phyloP scores from a whole-genome alignment of 768 basidiomycete genomes.

The Boletus sp. region DNA sequence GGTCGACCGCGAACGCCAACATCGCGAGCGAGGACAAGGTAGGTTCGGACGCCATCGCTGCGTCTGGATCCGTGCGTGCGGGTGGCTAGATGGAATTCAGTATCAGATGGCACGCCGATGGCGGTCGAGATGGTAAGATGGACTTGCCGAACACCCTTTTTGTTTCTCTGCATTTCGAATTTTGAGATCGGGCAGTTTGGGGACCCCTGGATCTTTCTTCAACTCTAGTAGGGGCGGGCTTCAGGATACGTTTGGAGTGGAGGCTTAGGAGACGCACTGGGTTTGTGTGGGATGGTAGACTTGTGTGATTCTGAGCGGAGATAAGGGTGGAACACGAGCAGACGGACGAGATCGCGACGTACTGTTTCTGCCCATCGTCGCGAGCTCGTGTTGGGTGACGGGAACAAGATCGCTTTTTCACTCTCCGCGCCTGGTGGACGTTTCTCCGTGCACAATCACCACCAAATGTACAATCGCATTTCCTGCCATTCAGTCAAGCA shows the following conservation, averaged over 20 bases:
- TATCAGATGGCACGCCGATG: background rate
- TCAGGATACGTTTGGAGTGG: conserved; percentile 7
- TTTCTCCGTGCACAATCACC: too few relatives aligned
- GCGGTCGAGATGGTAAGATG: background rate
- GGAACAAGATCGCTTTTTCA: conserved; percentile 1
- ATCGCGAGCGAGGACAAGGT: conserved; percentile 61
- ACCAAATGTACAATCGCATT: too few relatives aligned
- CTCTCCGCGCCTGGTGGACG: background rate
- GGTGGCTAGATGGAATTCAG: conserved; percentile 16
- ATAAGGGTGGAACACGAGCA: background rate
- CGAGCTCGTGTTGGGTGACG: background rate
- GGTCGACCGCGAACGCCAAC: conserved; percentile 39
- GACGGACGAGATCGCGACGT: conserved; percentile 5
- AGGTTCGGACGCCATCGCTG: conserved; percentile 72
- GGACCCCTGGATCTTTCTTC: conserved; percentile 88
- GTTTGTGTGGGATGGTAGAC: conserved; percentile 24
- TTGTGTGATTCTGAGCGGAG: conserved; percentile 24
- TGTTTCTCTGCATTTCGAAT: conserved; percentile 51
- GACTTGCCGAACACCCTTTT: conserved; percentile 42
- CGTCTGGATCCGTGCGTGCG: conserved; percentile 44
- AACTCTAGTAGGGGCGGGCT: conserved; percentile 47
- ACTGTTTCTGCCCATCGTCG: conserved; percentile 33
- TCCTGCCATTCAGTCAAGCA: too few relatives aligned
- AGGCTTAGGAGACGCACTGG: conserved; percentile 15
- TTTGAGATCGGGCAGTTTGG: conserved; percentile 76